These are phyloP conservation scores for Sungouiozyma intestinalis DNA, from an alignment of 805 yeast genomes.

Conservation along the genomic window DNA sequence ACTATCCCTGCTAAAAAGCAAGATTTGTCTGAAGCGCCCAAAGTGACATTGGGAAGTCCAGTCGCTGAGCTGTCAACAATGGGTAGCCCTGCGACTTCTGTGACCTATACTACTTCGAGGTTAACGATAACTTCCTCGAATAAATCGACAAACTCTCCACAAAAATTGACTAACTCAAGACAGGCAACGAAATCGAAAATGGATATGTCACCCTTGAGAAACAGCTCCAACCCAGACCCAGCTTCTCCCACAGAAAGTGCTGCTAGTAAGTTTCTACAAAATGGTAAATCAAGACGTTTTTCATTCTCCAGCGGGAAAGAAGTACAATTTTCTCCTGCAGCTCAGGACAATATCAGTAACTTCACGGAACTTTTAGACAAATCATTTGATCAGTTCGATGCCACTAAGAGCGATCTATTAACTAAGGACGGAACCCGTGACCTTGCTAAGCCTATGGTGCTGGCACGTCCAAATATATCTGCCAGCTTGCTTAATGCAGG, in stretches of 20 bases:
- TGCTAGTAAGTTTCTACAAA: constrained; percentile 4
- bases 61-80: constrained; percentile 12
- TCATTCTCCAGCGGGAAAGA: not conserved
- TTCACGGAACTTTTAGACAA: constrained; percentile 21
- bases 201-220: constrained; percentile 5
- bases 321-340: constrained; percentile 23
- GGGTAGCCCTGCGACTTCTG: constrained; percentile 31
- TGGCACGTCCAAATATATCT: not conserved
- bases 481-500: not conserved
- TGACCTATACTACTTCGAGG: constrained; percentile 28
- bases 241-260: not conserved
- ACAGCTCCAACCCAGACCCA: constrained; percentile 9
- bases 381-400: constrained; percentile 12
- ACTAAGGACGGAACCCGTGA: not conserved
- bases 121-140: constrained; percentile 27
- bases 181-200: constrained; percentile 5
- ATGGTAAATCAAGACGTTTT: constrained; percentile 1
- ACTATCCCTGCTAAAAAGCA: not conserved
- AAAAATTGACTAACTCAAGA: constrained; percentile 7
- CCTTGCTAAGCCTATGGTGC: not conserved
- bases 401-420: not conserved
- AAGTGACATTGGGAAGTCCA: not conserved
- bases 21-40: not conserved
- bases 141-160: constrained; percentile 5
- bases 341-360: constrained; percentile 19